Percentiles rank a stretch among this genome's conserved stretches.
Evolutionary conservation across 257 asterid species (phyloP).

Genomic region (Plantago ovata): DNA sequence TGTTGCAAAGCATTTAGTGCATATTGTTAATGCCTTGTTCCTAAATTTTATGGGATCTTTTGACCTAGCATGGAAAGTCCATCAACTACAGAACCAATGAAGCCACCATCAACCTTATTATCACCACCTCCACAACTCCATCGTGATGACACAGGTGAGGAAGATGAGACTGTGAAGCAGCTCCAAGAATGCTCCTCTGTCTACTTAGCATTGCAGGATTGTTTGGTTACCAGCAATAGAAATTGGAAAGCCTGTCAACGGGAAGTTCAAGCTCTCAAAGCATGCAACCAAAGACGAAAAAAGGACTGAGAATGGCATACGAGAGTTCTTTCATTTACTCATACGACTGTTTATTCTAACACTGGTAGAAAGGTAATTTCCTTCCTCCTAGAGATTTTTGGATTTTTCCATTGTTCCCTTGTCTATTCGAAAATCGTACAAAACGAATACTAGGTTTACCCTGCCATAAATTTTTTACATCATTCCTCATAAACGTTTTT

Average conservation of each 20-base stretch:
- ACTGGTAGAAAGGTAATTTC: too few relatives aligned
- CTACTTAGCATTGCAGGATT: slow-evolving; percentile 74
- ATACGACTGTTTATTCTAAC: too few relatives aligned
- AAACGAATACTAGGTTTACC: too few relatives aligned
- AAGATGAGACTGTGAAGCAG: slow-evolving; percentile 69
- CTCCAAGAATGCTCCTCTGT: slow-evolving; percentile 66
- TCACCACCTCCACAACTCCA: slow-evolving; percentile 34
- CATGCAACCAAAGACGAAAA: slow-evolving; percentile 52
- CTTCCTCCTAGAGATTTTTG: too few relatives aligned
- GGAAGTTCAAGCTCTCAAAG: slow-evolving; percentile 69
- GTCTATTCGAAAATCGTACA: too few relatives aligned
- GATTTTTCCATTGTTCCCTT: too few relatives aligned
- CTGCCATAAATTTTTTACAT: too few relatives aligned
- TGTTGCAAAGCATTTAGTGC: too few relatives aligned
- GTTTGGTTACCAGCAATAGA: slow-evolving; percentile 50
- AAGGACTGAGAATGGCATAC: neutral
- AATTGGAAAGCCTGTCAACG: slow-evolving; percentile 77
- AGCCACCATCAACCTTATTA: slow-evolving; percentile 12
- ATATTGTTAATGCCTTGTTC: too few relatives aligned
- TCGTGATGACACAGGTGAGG: slow-evolving; percentile 55
- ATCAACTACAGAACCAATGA: slow-evolving; percentile 16
- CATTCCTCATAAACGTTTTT: too few relatives aligned
- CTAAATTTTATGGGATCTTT: too few relatives aligned
- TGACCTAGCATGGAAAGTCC: slow-evolving; percentile 24
- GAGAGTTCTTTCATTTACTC: too few relatives aligned